Percentiles rank a stretch among this genome's conserved stretches.
phyloP scores from a whole-genome alignment of 352 stramenopile species.

The Phytophthora megakarya region DNA sequence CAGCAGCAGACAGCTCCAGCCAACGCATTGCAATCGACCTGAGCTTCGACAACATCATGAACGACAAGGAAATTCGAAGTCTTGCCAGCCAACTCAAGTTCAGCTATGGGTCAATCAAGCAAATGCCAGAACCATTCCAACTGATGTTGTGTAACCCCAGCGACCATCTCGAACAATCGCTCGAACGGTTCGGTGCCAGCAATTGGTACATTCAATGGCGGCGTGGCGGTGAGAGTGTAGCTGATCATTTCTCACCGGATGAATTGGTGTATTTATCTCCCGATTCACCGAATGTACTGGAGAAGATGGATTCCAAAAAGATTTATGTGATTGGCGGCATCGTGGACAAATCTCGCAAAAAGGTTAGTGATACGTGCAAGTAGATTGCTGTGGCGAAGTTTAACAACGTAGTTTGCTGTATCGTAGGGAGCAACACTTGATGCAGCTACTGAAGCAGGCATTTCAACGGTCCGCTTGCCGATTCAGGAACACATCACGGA shows the following conservation, averaged over 20 bases:
- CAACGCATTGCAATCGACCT: slow-evolving; percentile 71
- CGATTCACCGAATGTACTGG: slow-evolving; percentile 69
- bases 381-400: not conserved
- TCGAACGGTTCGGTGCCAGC: slow-evolving; percentile 65
- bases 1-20: slow-evolving; percentile 20
- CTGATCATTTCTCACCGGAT: slow-evolving; percentile 37
- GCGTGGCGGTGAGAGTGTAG: slow-evolving; percentile 33
- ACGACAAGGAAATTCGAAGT: slow-evolving; percentile 79
- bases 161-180: slow-evolving; percentile 44
- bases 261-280: slow-evolving; percentile 80
- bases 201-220: slow-evolving; percentile 71
- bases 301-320: slow-evolving; percentile 61
- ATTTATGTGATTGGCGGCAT: slow-evolving; percentile 86
- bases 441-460: slow-evolving; percentile 48
- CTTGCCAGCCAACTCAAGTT: slow-evolving; percentile 81
- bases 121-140: slow-evolving; percentile 71
- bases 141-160: slow-evolving; percentile 67
- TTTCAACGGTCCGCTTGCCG: slow-evolving; percentile 64
- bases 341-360: slow-evolving; percentile 80
- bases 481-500: slow-evolving; percentile 77
- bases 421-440: slow-evolving; percentile 57
- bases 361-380: slow-evolving; percentile 28
- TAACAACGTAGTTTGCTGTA: slow-evolving; percentile 1
- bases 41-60: slow-evolving; percentile 83
- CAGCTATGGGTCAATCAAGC: slow-evolving; percentile 67